phyloP scores from a whole-genome alignment of 2,329 filamentous ascomycete genomes.

The Fusarium pseudoanthophilum region DNA sequence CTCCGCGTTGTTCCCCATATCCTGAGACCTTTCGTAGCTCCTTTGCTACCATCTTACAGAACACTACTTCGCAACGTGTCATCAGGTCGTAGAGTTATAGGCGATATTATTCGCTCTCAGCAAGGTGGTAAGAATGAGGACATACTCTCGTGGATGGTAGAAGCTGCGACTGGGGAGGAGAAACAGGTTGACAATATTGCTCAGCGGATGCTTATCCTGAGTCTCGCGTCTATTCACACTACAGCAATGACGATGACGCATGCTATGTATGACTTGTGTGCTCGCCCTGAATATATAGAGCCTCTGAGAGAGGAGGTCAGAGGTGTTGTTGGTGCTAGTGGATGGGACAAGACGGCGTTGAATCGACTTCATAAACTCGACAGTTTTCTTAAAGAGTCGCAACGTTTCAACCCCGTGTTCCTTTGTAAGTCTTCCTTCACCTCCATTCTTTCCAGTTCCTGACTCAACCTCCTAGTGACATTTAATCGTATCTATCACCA shows the following conservation, averaged over 20 bases:
- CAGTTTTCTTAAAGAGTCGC: neutral
- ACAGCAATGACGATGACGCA: neutral
- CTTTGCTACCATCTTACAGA: neutral
- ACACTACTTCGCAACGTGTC: neutral
- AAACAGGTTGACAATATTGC: neutral
- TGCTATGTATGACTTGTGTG: neutral
- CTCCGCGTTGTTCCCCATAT: neutral
- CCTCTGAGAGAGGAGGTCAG: neutral
- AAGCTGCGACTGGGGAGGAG: neutral
- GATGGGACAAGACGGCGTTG: neutral
- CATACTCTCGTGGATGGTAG: neutral
- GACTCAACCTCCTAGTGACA: neutral
- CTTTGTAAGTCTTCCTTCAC: accelerated
- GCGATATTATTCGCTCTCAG: neutral
- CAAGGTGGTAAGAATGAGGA: neutral
- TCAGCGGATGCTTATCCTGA: neutral
- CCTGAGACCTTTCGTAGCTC: neutral
- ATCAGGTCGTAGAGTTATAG: neutral
- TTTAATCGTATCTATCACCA: neutral
- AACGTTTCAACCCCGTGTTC: neutral
- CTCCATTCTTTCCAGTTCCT: accelerated
- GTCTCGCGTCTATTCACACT: neutral
- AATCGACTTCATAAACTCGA: neutral
- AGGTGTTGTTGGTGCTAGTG: neutral
- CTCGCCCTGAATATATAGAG: neutral